phyloP scores from a whole-genome alignment of 106 monocot genomes.

The Apostasia shenzhenica region DNA sequence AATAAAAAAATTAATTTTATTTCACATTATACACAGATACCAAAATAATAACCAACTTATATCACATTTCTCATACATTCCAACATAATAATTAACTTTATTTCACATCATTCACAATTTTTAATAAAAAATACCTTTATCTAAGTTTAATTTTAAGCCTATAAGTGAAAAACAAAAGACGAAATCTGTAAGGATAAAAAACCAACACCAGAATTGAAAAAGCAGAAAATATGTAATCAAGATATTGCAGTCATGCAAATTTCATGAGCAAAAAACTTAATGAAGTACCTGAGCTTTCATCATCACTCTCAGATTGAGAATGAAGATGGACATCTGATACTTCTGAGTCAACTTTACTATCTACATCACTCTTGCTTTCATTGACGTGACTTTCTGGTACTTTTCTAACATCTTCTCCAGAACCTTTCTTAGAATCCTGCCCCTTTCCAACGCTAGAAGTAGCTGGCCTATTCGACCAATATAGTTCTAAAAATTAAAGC shows the following conservation, averaged over 20 bases:
- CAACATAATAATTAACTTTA: too few relatives aligned
- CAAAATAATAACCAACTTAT: too few relatives aligned
- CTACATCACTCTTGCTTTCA: background rate
- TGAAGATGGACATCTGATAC: constrained; percentile 21
- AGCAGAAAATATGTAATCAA: background rate
- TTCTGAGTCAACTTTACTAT: constrained; percentile 18
- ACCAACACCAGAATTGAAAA: background rate
- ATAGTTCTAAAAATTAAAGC: background rate
- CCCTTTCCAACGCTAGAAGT: constrained; percentile 23
- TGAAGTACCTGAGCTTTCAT: constrained; percentile 47
- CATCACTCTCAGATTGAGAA: constrained; percentile 34
- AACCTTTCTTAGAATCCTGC: constrained; percentile 9
- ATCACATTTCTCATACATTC: too few relatives aligned
- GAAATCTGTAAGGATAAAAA: background rate
- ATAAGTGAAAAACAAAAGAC: background rate
- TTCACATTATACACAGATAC: too few relatives aligned
- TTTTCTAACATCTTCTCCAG: constrained; percentile 14
- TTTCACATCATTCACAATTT: too few relatives aligned
- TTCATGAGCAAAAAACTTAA: background rate
- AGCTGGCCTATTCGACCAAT: constrained; percentile 11
- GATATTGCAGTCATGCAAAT: background rate
- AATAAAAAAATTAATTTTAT: too few relatives aligned
- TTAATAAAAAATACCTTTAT: too few relatives aligned
- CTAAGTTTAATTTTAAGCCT: too few relatives aligned
- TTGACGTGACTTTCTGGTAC: constrained; percentile 16